Percentiles rank a stretch among this genome's conserved stretches.
Conservation (phyloP, 441 rosid genomes). For the Eruca vesicaria region DNA sequence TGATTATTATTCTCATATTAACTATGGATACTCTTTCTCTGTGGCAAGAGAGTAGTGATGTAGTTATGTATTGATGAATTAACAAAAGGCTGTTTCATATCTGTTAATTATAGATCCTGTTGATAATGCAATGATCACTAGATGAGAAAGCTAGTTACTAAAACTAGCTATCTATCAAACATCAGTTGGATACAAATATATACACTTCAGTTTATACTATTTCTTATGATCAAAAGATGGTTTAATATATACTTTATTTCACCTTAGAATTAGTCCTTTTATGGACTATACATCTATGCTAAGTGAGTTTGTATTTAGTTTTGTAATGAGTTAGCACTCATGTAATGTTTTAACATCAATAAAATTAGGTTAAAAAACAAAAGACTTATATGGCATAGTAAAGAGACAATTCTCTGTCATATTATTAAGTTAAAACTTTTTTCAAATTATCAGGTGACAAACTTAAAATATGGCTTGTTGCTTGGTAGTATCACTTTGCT, state of each 20-base stretch:
- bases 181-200: not conserved
- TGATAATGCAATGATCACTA: not conserved
- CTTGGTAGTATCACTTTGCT: too few relatives aligned
- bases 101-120: too few relatives aligned
- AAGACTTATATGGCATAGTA: not conserved
- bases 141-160: not conserved
- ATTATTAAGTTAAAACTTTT: too few relatives aligned
- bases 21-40: slow-evolving; percentile 33
- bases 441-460: too few relatives aligned
- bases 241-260: not conserved
- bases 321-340: not conserved
- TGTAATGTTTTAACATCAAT: not conserved
- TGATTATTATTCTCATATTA: too few relatives aligned
- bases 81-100: not conserved
- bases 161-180: not conserved
- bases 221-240: not conserved
- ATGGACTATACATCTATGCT: not conserved
- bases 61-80: too few relatives aligned
- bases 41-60: slow-evolving; percentile 41
- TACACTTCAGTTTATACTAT: not conserved
- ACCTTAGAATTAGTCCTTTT: not conserved
- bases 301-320: not conserved
- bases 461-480: too few relatives aligned
- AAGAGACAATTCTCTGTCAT: not conserved
- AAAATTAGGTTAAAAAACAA: not conserved